Conservation (phyloP, 2,329 filamentous ascomycete genomes). For the Sporothrix luriei region DNA sequence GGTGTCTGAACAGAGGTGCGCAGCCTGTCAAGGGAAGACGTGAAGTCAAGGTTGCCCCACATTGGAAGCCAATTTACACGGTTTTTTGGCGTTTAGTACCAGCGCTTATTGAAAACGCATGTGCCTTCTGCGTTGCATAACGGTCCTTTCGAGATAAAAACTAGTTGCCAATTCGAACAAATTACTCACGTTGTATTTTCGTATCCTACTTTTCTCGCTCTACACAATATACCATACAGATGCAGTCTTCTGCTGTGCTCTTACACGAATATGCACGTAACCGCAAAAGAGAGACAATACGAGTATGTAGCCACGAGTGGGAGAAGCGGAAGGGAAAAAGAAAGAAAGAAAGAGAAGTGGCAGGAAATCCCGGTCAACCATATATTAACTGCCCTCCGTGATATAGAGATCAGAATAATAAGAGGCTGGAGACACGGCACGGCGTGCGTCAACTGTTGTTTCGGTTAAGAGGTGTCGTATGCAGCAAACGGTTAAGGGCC, state of each 20-base stretch:
- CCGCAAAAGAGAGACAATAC: background rate
- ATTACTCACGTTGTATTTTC: no score
- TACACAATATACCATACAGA: background rate
- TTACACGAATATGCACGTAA: slow-evolving; percentile 23
- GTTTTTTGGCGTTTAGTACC: slow-evolving; percentile 2
- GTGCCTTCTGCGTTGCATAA: background rate
- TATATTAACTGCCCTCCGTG: slow-evolving; percentile 1
- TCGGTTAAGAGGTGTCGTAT: background rate
- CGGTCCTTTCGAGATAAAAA: background rate
- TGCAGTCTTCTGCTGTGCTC: background rate
- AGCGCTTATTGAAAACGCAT: background rate
- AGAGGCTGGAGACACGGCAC: slow-evolving; percentile 17
- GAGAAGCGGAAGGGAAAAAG: background rate
- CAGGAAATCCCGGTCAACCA: slow-evolving; percentile 4
- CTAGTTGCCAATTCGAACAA: no score
- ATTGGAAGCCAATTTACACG: slow-evolving; percentile 22
- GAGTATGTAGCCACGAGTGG: background rate
- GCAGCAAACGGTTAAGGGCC: background rate
- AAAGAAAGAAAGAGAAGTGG: background rate
- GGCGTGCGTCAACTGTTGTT: background rate
- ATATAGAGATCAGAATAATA: background rate
- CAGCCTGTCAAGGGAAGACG: background rate
- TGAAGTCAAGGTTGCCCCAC: slow-evolving; percentile 7
- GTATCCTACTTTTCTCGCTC: background rate
- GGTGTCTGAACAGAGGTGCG: no score